phyloP scores from a whole-genome alignment of 2,329 filamentous ascomycete genomes.

The Dothideomycetes sp. region DNA sequence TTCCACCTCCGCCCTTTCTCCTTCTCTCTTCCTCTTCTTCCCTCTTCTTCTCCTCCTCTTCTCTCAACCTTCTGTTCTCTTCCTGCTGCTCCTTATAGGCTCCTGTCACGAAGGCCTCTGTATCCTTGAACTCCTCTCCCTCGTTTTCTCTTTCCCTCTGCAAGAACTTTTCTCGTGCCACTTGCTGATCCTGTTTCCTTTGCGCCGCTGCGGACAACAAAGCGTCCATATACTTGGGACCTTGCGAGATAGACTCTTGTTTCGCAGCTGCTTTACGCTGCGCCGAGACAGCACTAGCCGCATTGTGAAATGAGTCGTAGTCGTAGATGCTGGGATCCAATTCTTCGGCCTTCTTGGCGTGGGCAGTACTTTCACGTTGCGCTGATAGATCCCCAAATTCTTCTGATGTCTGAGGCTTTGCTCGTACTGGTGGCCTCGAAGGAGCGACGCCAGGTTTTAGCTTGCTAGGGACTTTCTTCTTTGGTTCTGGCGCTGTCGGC shows the following conservation, averaged over 20 bases:
- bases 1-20: conserved; percentile 52
- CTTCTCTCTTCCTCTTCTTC: conserved; percentile 57
- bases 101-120: conserved; percentile 78
- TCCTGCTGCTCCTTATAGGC: conserved; percentile 76
- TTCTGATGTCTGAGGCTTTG: conserved; percentile 24
- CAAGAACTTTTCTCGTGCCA: conserved; percentile 72
- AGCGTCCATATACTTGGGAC: conserved; percentile 70
- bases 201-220: conserved; percentile 64
- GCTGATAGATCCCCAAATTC: conserved; percentile 59
- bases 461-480: conserved; percentile 22
- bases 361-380: conserved; percentile 52
- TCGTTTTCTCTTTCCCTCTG: conserved; percentile 69
- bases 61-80: conserved; percentile 60
- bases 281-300: conserved; percentile 50
- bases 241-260: conserved; percentile 48
- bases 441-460: conserved; percentile 17
- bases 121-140: conserved; percentile 70
- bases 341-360: conserved; percentile 55
- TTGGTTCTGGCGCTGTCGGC: conserved; percentile 25
- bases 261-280: conserved; percentile 47
- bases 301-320: conserved; percentile 76
- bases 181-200: conserved; percentile 66
- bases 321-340: conserved; percentile 71
- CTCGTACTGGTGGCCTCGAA: conserved; percentile 33
- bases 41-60: conserved; percentile 58